A percentile compares a stretch with the other conserved stretches of the same genome.
Evolutionary conservation across 2,329 filamentous ascomycete species (phyloP).

Genomic region (Aspergillus pseudoterreus): DNA sequence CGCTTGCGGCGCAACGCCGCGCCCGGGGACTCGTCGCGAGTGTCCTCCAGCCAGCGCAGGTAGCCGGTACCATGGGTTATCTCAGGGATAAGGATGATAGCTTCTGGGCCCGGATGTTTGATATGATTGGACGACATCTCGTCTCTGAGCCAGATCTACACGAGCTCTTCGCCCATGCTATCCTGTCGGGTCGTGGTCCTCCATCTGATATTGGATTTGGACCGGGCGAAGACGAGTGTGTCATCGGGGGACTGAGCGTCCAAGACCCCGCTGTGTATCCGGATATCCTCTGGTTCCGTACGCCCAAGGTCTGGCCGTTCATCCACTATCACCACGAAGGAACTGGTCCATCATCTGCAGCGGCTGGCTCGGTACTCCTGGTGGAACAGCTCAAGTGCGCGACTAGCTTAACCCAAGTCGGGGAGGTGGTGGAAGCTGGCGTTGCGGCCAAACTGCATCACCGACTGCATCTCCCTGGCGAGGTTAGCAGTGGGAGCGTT

Average conservation of each 20-base stretch:
- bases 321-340: background rate
- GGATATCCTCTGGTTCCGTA: background rate
- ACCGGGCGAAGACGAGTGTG: background rate
- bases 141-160: conserved; percentile 6
- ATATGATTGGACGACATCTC: too few species aligned
- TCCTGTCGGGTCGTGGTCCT: conserved; percentile 3
- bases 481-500: background rate
- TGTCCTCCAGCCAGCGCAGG: conserved; percentile 1
- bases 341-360: background rate
- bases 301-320: conserved; percentile 3
- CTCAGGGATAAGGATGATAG: background rate
- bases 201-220: too few species aligned
- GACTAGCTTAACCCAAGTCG: background rate
- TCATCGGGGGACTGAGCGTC: conserved; percentile 1
- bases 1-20: background rate
- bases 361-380: background rate
- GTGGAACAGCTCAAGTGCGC: conserved; percentile 1
- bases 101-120: background rate
- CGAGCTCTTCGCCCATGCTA: conserved; percentile 7
- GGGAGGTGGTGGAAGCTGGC: background rate
- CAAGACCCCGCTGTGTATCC: background rate
- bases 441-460: background rate
- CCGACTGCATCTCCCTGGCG: background rate
- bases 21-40: conserved; percentile 2
- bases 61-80: conserved; percentile 1